Evolutionary conservation across 345 rosid genomes (phyloP).

Genomic region (Eucalyptus regnans): DNA sequence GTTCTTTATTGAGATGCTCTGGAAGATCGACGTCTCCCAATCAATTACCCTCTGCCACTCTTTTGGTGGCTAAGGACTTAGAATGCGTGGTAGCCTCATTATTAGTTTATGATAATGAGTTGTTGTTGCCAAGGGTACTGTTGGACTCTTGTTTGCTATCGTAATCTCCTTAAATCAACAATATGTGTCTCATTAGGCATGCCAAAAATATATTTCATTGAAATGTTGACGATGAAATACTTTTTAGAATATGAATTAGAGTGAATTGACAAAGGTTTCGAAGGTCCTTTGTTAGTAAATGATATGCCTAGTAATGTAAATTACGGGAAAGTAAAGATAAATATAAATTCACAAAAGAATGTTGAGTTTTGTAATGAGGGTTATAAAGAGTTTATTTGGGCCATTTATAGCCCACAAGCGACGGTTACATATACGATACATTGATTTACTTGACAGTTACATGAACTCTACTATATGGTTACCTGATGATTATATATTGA

Average conservation of each 20-base stretch:
- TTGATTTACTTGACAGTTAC: neutral
- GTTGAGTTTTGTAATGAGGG: neutral
- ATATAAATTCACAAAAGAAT: neutral
- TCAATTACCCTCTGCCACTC: rapidly evolving
- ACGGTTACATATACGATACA: neutral
- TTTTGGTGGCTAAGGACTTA: neutral
- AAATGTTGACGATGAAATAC: rapidly evolving
- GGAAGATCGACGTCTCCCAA: neutral
- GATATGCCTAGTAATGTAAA: neutral
- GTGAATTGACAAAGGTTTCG: neutral
- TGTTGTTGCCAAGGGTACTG: neutral
- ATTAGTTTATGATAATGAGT: neutral
- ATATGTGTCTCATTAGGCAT: rapidly evolving
- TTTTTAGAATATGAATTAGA: neutral
- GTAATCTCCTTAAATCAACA: neutral
- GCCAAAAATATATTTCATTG: no score
- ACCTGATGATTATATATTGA: neutral
- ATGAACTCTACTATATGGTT: neutral
- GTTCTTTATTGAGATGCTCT: neutral
- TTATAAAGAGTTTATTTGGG: neutral
- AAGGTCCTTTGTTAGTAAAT: neutral
- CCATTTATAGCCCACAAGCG: rapidly evolving
- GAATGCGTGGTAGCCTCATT: neutral
- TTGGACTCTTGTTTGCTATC: neutral
- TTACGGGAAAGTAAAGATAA: rapidly evolving